A percentile compares a stretch with the other conserved stretches of the same genome.
Evolutionary conservation across 371 early-diverging fungal genomes (phyloP).

Genomic region (Lichtheimia ramosa): DNA sequence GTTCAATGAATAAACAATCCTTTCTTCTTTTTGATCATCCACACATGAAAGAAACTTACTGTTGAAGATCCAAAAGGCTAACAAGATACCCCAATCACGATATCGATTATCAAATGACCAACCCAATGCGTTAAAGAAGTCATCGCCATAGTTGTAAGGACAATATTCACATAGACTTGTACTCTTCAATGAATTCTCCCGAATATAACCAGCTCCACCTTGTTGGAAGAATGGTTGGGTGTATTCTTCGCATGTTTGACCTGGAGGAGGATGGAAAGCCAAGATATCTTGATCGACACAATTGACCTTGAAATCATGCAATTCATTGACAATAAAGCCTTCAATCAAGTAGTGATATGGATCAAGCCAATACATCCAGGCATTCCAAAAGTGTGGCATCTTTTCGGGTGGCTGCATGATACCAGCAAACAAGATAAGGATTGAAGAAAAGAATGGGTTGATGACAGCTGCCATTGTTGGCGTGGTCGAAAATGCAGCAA

Average conservation of each 20-base stretch:
- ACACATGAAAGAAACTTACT: constrained; percentile 26
- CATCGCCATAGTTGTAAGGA: constrained; percentile 47
- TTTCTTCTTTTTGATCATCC: constrained; percentile 21
- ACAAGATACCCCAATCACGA: constrained; percentile 64
- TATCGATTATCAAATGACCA: constrained; percentile 65
- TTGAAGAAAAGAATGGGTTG: constrained; percentile 59
- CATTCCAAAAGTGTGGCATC: constrained; percentile 71
- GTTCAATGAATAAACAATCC: not conserved
- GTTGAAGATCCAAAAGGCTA: constrained; percentile 52
- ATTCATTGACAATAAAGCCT: constrained; percentile 62
- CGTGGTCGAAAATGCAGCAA: constrained; percentile 44
- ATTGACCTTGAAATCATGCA: constrained; percentile 41
- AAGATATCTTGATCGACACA: constrained; percentile 50
- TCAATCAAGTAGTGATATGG: constrained; percentile 71
- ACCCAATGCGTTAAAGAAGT: constrained; percentile 34
- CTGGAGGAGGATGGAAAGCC: constrained; percentile 51
- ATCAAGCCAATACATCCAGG: constrained; percentile 69
- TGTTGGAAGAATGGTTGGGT: constrained; percentile 38
- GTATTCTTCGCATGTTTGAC: constrained; percentile 59
- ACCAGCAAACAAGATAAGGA: constrained; percentile 63
- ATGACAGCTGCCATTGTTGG: constrained; percentile 57
- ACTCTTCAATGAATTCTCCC: constrained; percentile 31
- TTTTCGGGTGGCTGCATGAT: constrained; percentile 53
- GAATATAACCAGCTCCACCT: constrained; percentile 53
- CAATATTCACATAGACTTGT: constrained; percentile 59